Conservation (phyloP, 2,329 filamentous ascomycete genomes). For the Chaetomium strumarium region DNA sequence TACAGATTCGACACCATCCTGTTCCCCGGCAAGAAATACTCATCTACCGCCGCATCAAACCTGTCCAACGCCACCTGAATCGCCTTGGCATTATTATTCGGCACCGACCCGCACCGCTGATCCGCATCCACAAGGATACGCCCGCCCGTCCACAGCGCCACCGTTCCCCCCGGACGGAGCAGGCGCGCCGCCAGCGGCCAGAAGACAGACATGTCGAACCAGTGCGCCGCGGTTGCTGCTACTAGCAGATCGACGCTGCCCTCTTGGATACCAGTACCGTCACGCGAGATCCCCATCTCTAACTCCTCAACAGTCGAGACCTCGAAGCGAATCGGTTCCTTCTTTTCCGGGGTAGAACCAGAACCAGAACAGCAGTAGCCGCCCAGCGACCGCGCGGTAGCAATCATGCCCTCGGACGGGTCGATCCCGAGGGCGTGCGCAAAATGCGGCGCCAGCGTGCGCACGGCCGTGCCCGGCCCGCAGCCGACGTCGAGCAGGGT, state of each 20-base stretch:
- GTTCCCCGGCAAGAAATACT: background rate
- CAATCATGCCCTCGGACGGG: conserved; percentile 2
- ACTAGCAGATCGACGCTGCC: conserved; percentile 1
- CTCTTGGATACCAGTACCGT: background rate
- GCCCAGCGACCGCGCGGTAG: background rate
- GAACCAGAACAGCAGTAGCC: no score
- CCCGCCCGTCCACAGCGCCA: background rate
- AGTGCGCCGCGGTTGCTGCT: background rate
- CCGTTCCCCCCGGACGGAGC: background rate
- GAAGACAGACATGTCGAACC: conserved; percentile 1
- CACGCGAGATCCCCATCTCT: background rate
- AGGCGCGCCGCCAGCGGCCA: background rate
- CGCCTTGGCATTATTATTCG: background rate
- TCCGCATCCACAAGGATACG: background rate
- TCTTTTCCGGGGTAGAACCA: no score
- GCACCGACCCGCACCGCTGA: background rate
- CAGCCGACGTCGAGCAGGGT: conserved; percentile 1
- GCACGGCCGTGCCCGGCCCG: background rate
- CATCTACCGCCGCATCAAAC: background rate
- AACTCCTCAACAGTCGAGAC: background rate
- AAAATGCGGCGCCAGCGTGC: background rate
- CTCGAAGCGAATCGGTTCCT: background rate
- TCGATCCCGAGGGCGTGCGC: background rate
- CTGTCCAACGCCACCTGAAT: background rate
- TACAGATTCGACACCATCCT: background rate